phyloP scores from a whole-genome alignment of 192 early-diverging fungal species.

The Pilobolus umbonatus region DNA sequence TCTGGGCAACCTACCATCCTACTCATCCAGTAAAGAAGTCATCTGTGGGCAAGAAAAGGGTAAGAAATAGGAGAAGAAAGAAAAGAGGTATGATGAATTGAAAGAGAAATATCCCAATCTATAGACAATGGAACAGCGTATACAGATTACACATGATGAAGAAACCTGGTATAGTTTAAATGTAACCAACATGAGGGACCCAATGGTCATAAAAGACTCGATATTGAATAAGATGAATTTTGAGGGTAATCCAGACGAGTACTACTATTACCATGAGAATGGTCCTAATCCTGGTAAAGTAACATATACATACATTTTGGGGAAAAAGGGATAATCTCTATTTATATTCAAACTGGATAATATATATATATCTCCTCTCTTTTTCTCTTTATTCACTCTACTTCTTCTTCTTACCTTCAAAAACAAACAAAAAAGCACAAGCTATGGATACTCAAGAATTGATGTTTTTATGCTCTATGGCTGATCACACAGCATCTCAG shows the following conservation, averaged over 20 bases:
- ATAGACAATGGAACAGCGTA: constrained; percentile 9
- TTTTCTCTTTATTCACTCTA: neutral
- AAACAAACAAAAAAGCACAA: constrained; percentile 21
- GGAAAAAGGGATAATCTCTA: no score
- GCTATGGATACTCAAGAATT: constrained; percentile 20
- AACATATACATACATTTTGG: constrained; percentile 1
- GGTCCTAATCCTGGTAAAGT: constrained; percentile 29
- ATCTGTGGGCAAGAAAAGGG: neutral
- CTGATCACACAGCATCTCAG: constrained; percentile 23
- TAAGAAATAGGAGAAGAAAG: neutral
- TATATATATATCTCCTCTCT: no score
- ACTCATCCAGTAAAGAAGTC: neutral
- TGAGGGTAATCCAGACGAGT: constrained; percentile 22
- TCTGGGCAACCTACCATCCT: constrained; percentile 22
- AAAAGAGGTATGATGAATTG: neutral
- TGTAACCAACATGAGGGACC: constrained; percentile 20
- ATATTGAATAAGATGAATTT: constrained; percentile 27
- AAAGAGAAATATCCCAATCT: constrained; percentile 1
- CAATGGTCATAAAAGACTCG: constrained; percentile 12
- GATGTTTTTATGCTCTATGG: constrained; percentile 26
- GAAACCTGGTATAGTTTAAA: constrained; percentile 36
- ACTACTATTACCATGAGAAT: constrained; percentile 32
- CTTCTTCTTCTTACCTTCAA: neutral
- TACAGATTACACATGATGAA: constrained; percentile 32
- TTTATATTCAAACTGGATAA: neutral